phyloP scores from a whole-genome alignment of 768 basidiomycete genomes.

The Boletus insuetus region DNA sequence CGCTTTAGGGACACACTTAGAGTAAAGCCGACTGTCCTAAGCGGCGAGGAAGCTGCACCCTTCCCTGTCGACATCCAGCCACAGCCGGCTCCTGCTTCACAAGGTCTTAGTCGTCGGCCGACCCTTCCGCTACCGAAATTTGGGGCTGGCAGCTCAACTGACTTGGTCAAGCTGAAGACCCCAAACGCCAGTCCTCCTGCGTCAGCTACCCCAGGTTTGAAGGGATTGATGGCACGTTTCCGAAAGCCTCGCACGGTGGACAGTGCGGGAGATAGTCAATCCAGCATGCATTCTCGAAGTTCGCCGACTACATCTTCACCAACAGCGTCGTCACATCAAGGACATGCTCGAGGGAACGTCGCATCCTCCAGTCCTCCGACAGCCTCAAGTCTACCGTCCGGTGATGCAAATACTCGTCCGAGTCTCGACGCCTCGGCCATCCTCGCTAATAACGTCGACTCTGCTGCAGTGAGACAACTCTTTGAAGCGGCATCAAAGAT shows the following conservation, averaged over 20 bases:
- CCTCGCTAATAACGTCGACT: constrained; percentile 35
- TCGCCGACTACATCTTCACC: constrained; percentile 36
- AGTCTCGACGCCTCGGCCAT: constrained; percentile 26
- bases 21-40: constrained; percentile 44
- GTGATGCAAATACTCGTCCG: constrained; percentile 18
- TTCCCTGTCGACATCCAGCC: constrained; percentile 43
- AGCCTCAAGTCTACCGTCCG: constrained; percentile 2
- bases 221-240: constrained; percentile 80
- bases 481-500: constrained; percentile 74
- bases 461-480: constrained; percentile 63
- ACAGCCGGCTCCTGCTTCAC: constrained; percentile 23
- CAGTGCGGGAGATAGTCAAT: constrained; percentile 26
- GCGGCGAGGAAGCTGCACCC: constrained; percentile 51
- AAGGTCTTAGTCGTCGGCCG: constrained; percentile 46
- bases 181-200: constrained; percentile 62
- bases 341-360: constrained; percentile 33
- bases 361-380: constrained; percentile 20
- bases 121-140: constrained; percentile 47
- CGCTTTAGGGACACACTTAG: constrained; percentile 68
- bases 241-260: constrained; percentile 39
- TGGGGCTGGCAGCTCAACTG: constrained; percentile 39
- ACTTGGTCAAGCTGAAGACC: constrained; percentile 52
- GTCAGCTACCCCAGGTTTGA: constrained; percentile 69
- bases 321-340: constrained; percentile 33
- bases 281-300: constrained; percentile 29